Percentiles rank a stretch among this genome's conserved stretches.
Evolutionary conservation across 2,329 filamentous ascomycete genomes (phyloP).

Genomic region (Cyclaneusma minus): DNA sequence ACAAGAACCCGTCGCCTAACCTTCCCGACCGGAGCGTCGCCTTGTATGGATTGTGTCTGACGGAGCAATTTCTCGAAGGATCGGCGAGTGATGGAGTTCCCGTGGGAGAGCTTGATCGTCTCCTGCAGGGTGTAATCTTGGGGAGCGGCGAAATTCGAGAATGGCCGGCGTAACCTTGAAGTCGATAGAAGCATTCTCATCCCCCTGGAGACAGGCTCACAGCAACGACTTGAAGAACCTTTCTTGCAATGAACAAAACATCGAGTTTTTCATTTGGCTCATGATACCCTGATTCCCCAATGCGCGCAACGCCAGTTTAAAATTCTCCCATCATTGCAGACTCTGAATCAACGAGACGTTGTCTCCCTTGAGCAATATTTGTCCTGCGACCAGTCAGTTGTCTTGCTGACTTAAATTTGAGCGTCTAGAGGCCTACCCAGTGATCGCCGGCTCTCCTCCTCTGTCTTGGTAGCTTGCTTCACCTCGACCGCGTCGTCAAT

Average conservation of each 20-base stretch:
- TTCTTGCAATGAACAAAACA: slow-evolving; percentile 2
- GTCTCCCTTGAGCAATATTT: slow-evolving; percentile 52
- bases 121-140: slow-evolving; percentile 61
- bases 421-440: slow-evolving; percentile 46
- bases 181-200: too few species aligned
- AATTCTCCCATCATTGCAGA: slow-evolving; percentile 17
- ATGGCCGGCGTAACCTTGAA: too few species aligned
- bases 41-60: slow-evolving; percentile 64
- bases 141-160: slow-evolving; percentile 48
- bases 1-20: slow-evolving; percentile 28
- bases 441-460: slow-evolving; percentile 61
- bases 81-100: slow-evolving; percentile 50
- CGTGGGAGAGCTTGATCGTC: slow-evolving; percentile 61
- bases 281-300: slow-evolving; percentile 7
- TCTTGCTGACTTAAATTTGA: background rate
- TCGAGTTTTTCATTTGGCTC: slow-evolving; percentile 9
- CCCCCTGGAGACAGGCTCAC: too few species aligned
- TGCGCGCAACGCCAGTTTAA: slow-evolving; percentile 12
- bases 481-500: slow-evolving; percentile 93
- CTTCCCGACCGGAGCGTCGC: slow-evolving; percentile 42
- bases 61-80: slow-evolving; percentile 61
- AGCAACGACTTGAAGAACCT: too few species aligned
- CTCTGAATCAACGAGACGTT: slow-evolving; percentile 47
- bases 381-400: slow-evolving; percentile 27
- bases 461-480: slow-evolving; percentile 65